These are phyloP conservation scores for Tolypocladium ophioglossoides DNA, from an alignment of 2,329 filamentous ascomycete species.

Conservation along the genomic window DNA sequence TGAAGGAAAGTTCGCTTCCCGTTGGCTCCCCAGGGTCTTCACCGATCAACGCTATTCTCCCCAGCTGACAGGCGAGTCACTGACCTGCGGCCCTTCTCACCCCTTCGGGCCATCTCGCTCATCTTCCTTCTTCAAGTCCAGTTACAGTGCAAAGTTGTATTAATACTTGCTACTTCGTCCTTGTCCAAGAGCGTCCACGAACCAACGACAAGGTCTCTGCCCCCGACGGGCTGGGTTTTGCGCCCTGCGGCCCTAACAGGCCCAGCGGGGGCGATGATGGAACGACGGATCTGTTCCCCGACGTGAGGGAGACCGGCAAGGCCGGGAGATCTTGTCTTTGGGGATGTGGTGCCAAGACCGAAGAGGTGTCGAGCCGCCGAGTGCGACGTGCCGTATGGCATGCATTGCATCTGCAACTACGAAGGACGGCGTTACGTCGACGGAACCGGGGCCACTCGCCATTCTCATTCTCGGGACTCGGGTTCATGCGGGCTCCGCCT, in stretches of 20 bases:
- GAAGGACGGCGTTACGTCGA: background rate
- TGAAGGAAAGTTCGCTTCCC: background rate
- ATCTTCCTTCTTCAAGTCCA: background rate
- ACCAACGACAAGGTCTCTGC: background rate
- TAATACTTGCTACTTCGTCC: background rate
- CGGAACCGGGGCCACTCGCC: background rate
- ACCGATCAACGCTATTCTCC: background rate
- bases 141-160: background rate
- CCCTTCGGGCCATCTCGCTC: background rate
- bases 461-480: too few relatives aligned
- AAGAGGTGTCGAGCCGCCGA: background rate
- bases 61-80: background rate
- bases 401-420: constrained; percentile 12
- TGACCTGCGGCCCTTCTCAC: background rate
- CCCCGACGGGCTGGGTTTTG: constrained; percentile 8
- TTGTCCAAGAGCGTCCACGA: background rate
- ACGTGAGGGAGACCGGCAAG: background rate
- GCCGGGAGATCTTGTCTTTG: constrained; percentile 1
- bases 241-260: constrained; percentile 4
- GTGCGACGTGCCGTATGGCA: constrained; percentile 7
- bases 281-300: background rate
- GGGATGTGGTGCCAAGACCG: background rate
- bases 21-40: background rate
- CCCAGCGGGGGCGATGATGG: background rate
- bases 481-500: constrained; percentile 7